Conservation (phyloP, 1,284 basidiomycete genomes). For the Cryptococcus sp. region DNA sequence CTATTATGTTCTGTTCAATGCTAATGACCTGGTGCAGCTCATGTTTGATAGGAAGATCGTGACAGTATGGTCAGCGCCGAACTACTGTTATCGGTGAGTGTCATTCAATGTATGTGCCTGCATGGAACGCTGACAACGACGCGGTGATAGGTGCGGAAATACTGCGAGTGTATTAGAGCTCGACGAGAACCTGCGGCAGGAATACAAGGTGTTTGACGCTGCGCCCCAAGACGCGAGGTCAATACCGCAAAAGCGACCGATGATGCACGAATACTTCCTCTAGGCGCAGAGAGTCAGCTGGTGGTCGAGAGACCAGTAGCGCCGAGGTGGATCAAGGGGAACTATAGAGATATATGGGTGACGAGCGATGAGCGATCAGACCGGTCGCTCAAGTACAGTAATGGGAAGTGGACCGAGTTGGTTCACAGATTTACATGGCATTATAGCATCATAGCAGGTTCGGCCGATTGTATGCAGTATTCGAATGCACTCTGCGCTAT, state of each 20-base stretch:
- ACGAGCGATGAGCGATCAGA: too few relatives aligned
- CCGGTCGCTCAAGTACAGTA: too few relatives aligned
- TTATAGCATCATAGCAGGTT: background rate
- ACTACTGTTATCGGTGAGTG: conserved; percentile 91
- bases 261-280: conserved; percentile 52
- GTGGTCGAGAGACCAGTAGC: background rate
- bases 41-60: conserved; percentile 97
- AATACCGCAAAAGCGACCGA: conserved; percentile 81
- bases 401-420: too few relatives aligned
- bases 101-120: background rate
- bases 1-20: background rate
- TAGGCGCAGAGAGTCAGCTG: conserved; percentile 9
- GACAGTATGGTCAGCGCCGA: conserved; percentile 98
- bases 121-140: conserved; percentile 37
- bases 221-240: conserved; percentile 73
- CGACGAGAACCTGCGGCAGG: conserved; percentile 84
- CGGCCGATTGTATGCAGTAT: conserved; percentile 2
- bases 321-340: too few relatives aligned
- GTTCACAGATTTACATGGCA: background rate
- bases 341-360: too few relatives aligned
- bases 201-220: conserved; percentile 72
- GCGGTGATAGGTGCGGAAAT: conserved; percentile 67
- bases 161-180: conserved; percentile 90
- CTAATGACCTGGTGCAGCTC: conserved; percentile 21
- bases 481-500: conserved; percentile 1